phyloP scores from a whole-genome alignment of 169 alveolate genomes.

The Perkinsus chesapeaki region DNA sequence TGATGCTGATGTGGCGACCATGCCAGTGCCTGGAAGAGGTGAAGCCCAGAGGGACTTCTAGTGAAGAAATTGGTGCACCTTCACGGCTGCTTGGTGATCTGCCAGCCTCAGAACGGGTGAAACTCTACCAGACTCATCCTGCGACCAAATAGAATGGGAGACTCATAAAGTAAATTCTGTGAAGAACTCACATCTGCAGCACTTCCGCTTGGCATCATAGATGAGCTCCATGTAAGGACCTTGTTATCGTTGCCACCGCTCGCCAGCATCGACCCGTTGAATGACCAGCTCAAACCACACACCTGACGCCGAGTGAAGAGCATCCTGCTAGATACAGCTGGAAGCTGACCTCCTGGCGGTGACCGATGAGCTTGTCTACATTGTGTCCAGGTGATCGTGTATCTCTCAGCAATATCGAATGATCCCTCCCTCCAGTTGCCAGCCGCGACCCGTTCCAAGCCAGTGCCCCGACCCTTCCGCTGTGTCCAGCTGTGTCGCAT shows the following conservation, averaged over 20 bases:
- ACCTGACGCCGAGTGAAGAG: not conserved
- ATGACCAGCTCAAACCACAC: constrained; percentile 40
- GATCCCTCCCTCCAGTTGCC: constrained; percentile 85
- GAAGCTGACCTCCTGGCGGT: constrained; percentile 22
- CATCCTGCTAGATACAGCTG: not conserved
- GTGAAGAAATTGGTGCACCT: constrained; percentile 37
- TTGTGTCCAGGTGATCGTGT: constrained; percentile 14
- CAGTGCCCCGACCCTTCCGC: constrained; percentile 79
- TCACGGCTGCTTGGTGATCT: constrained; percentile 49
- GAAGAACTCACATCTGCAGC: not conserved
- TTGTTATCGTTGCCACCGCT: constrained; percentile 93
- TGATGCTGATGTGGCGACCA: constrained; percentile 93
- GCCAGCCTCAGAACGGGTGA: constrained; percentile 33
- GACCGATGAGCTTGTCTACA: constrained; percentile 20
- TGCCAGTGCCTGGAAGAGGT: constrained; percentile 71
- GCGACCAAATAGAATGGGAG: not conserved
- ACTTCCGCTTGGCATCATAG: constrained; percentile 18
- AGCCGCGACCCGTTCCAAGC: constrained; percentile 78
- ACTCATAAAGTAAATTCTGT: not conserved
- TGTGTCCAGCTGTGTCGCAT: constrained; percentile 60
- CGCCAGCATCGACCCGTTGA: constrained; percentile 59
- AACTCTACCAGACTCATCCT: constrained; percentile 13
- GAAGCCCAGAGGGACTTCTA: constrained; percentile 64
- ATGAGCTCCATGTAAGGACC: constrained; percentile 71
- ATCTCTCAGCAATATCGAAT: constrained; percentile 72